A percentile compares a stretch with the other conserved stretches of the same genome.
These are phyloP conservation scores for Multifurca ochricompacta DNA, from an alignment of 768 basidiomycete species.

Conservation along the genomic window DNA sequence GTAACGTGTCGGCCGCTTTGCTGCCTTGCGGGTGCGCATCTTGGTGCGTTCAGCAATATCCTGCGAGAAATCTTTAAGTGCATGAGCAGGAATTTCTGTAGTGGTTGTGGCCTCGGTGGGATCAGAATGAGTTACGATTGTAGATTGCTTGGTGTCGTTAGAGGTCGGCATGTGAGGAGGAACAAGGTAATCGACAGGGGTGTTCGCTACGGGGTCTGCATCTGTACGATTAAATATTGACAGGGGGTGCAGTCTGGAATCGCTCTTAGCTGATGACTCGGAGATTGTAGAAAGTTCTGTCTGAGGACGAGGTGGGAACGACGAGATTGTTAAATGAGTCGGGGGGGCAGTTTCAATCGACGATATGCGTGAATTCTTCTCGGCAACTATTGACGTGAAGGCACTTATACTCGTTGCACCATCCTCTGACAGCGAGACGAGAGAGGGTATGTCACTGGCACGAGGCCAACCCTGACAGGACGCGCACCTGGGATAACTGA, in stretches of 20 bases:
- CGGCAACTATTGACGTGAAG: conserved; percentile 2
- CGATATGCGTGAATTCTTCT: conserved; percentile 12
- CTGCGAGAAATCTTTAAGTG: conserved; percentile 15
- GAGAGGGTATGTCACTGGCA: conserved; percentile 10
- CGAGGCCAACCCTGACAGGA: conserved; percentile 3
- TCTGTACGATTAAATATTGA: conserved; percentile 11
- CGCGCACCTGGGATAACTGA: conserved; percentile 9
- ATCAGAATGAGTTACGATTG: conserved; percentile 1
- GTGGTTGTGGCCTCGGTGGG: neutral
- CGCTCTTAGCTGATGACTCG: conserved; percentile 3
- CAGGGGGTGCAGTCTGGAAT: conserved; percentile 14
- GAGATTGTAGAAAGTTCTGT: conserved; percentile 7
- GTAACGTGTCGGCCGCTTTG: conserved; percentile 4
- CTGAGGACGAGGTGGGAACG: conserved; percentile 4
- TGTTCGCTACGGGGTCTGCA: neutral
- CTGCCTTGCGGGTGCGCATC: conserved; percentile 25
- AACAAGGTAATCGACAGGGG: conserved; percentile 12
- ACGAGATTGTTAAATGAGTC: conserved; percentile 8
- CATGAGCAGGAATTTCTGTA: too few relatives aligned
- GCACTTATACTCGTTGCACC: conserved; percentile 12
- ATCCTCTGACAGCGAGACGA: conserved; percentile 2
- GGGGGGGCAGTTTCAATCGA: neutral
- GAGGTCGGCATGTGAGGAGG: conserved; percentile 7
- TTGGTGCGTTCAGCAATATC: conserved; percentile 31
- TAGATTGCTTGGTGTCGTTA: neutral